Base-by-base conservation (phyloP, 768 basidiomycete species). In the Tylopilus subfusipes region DNA sequence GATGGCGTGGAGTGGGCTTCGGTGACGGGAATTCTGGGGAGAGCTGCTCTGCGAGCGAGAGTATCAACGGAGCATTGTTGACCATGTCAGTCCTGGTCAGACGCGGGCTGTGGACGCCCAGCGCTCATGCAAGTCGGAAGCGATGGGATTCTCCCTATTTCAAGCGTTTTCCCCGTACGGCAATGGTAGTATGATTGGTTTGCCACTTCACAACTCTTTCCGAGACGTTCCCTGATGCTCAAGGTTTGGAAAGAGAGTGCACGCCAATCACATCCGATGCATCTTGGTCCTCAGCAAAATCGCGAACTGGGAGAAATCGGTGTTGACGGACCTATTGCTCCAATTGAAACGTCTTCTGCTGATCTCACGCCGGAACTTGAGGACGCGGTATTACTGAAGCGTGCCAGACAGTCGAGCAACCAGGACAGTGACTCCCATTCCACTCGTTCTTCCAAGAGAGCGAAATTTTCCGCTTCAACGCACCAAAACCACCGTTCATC, bases 11-110 rank as follows among this genome's bases (percentile, higher is more conserved):
- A 22, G 42, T 36, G 13, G 72, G 71, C 30, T 59, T 58, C 10
- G 53, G 50, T 38, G 60, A 48, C 18, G 40, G 42, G 29, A 56
- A 40, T 10, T 66, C 64, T 24, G 60, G 53, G 33, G 58, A 43
- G 24, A 72, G 53, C 19, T 62, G 62, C 44, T 68, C 64, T 30
- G 63, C 62, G n/a, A 76, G 59, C 21, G 56, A 56, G 18, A 56
- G 53, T 38, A 75, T 64, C 39, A 72, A 48, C 21, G 69, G 44
- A 9, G 68, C 75, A 73, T 87, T 82, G 69, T 88, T 87, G 70
- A 81, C 77, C 75, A 73, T 78, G 38, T 66, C 63, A 36, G 48
- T 52, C n/a, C n/a, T n/a, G n/a, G n/a, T n/a, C 29, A 36, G 54
- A 52, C 42, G 49, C 51, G 16, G 43, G 24, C 38, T 50, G 49